Percentiles rank a stretch among this genome's conserved stretches.
Conservation (phyloP, 2,329 filamentous ascomycete genomes). For the Alternaria longipes region DNA sequence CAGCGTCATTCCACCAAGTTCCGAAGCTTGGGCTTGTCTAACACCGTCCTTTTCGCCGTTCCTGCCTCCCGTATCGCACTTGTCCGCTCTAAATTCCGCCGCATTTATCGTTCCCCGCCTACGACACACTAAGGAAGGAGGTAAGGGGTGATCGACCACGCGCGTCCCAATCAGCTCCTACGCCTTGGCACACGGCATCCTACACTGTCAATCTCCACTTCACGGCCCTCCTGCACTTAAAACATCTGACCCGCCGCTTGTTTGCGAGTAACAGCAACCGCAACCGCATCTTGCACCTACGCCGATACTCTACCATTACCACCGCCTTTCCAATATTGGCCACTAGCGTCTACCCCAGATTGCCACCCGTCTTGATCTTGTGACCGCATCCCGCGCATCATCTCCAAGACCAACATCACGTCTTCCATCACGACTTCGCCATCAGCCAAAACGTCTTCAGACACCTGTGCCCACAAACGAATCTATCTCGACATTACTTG, state of each 20-base stretch:
- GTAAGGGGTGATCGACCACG: slow-evolving; percentile 27
- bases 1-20: slow-evolving; percentile 30
- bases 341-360: slow-evolving; percentile 34
- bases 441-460: slow-evolving; percentile 26
- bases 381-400: slow-evolving; percentile 23
- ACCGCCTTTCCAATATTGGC: slow-evolving; percentile 29
- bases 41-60: slow-evolving; percentile 18
- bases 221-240: slow-evolving; percentile 35
- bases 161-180: slow-evolving; percentile 37
- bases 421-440: slow-evolving; percentile 36
- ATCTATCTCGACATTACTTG: slow-evolving; percentile 40
- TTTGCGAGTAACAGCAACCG: slow-evolving; percentile 8
- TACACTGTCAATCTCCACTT: slow-evolving; percentile 20
- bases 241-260: slow-evolving; percentile 26
- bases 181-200: slow-evolving; percentile 37
- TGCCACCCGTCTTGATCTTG: slow-evolving; percentile 31
- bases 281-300: slow-evolving; percentile 18
- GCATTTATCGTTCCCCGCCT: slow-evolving; percentile 24
- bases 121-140: slow-evolving; percentile 18
- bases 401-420: slow-evolving; percentile 17
- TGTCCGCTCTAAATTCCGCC: slow-evolving; percentile 27
- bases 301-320: slow-evolving; percentile 11
- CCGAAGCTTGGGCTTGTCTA: slow-evolving; percentile 23
- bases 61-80: slow-evolving; percentile 20
- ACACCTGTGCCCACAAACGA: slow-evolving; percentile 31